Base-by-base conservation (phyloP, 495 filamentous ascomycete genomes). In the Penicillium cataractarum region DNA sequence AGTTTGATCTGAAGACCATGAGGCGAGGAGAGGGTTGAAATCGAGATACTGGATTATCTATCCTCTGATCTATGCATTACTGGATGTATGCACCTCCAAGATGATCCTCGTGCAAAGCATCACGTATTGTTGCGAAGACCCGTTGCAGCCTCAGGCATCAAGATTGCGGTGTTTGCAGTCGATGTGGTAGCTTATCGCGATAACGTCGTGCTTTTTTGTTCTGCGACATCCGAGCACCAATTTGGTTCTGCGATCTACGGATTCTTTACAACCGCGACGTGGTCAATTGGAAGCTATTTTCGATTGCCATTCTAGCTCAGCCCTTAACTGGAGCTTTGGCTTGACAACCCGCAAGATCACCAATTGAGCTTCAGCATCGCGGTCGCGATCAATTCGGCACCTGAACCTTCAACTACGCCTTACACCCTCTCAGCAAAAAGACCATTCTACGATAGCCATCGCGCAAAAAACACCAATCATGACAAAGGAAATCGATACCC, bases 161-260 rank as follows among this genome's bases (percentile, higher is more conserved):
- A 46, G 24, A 29, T 50, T 50, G 46, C 24, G 21, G 22, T 27
- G 46, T 50, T 50, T 54, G 32, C 31, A 54, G 27, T 35, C 19
- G 26, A 42, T n/a, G 21, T 27, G 5, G 21, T 21, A 21, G 54
- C 54, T 56, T 56, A 56, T 42, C 54, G 54, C 54, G 54, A 56
- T 56, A 56, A 42, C 54, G 27, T 0, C 32, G 9, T 6, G 3
- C 46, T 15, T n/a, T 35, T 22, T 29, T 33, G 32, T 21, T n/a
- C 6, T 22, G 27, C 27, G 15, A 31, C 27, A 22, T 19, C 21
- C 21, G 21, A 46, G 29, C 5, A 35, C 10, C 13, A 13, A 50
- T 13, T 27, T 15, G 21, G 13, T 27, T 21, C 12, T 2, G 5
- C 46, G 51, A 21, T 12, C 31, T 54, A 12, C 31, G 29, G 31